phyloP scores from a whole-genome alignment of 225 moss, liverwort and hornwort species.

The Polytrichum commune region DNA sequence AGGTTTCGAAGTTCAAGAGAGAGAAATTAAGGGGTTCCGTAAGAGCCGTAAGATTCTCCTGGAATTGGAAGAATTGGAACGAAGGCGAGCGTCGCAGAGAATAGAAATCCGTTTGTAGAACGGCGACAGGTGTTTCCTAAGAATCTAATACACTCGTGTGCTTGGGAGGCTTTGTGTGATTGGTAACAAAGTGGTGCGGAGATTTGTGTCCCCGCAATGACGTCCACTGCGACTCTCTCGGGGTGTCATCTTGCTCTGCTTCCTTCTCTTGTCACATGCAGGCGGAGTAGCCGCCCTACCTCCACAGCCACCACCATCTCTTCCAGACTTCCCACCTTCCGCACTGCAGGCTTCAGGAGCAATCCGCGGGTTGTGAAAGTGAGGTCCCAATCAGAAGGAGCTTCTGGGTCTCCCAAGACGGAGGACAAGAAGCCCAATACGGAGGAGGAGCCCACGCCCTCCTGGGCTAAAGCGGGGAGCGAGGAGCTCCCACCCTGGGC shows the following conservation, averaged over 20 bases:
- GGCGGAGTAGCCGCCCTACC: not conserved
- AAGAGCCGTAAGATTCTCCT: too few species aligned
- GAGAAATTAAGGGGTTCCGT: too few species aligned
- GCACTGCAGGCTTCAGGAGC: not conserved
- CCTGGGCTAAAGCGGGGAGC: constrained; percentile 74
- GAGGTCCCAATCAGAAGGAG: constrained; percentile 38
- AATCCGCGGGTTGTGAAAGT: constrained; percentile 20
- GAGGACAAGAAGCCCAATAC: constrained; percentile 14
- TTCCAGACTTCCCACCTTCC: not conserved
- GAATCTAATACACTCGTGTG: too few species aligned
- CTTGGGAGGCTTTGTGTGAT: too few species aligned
- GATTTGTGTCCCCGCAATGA: constrained; percentile 1
- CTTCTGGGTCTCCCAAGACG: constrained; percentile 24
- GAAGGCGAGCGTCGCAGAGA: too few species aligned
- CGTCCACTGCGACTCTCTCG: constrained; percentile 10
- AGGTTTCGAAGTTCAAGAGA: too few species aligned
- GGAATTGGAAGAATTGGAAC: too few species aligned
- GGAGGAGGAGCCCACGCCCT: constrained; percentile 28
- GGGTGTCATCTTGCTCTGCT: constrained; percentile 7
- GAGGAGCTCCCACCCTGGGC: constrained; percentile 97
- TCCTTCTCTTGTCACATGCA: constrained; percentile 9
- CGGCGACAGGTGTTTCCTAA: too few species aligned
- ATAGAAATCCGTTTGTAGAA: too few species aligned
- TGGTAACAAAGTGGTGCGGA: too few species aligned
- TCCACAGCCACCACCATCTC: not conserved